phyloP scores from a whole-genome alignment of 2,329 filamentous ascomycete genomes.

The Ambrosiella beaveri region DNA sequence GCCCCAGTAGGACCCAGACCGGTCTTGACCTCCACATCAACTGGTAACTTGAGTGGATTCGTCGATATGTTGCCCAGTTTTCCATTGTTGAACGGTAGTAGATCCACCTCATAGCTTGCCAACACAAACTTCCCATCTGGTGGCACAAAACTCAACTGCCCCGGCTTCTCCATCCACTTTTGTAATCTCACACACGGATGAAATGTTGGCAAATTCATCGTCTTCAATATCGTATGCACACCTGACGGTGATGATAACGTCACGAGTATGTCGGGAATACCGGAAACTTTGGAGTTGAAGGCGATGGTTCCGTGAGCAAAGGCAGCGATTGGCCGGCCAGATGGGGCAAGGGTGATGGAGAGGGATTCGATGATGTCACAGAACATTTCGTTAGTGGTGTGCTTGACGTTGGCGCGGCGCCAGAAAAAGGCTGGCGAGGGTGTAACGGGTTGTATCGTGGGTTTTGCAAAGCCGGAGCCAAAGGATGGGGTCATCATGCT shows the following conservation, averaged over 20 bases:
- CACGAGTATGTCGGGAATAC: constrained; percentile 76
- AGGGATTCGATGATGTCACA: constrained; percentile 89
- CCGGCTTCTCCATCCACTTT: constrained; percentile 76
- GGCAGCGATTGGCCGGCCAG: constrained; percentile 69
- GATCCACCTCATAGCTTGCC: constrained; percentile 83
- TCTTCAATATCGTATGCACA: constrained; percentile 53
- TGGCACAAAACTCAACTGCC: constrained; percentile 87
- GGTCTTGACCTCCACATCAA: constrained; percentile 66
- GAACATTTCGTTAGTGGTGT: constrained; percentile 94
- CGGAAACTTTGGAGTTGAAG: constrained; percentile 89
- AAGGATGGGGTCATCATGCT: constrained; percentile 25
- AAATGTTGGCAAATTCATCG: constrained; percentile 81
- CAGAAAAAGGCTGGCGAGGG: constrained; percentile 52
- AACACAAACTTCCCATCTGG: constrained; percentile 89
- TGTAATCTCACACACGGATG: constrained; percentile 85
- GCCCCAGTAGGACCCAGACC: constrained; percentile 55
- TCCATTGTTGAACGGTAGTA: constrained; percentile 53
- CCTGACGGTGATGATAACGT: constrained; percentile 65
- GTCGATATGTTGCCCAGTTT: constrained; percentile 36
- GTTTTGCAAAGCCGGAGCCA: constrained; percentile 22
- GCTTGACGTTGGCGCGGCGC: constrained; percentile 78
- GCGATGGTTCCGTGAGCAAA: constrained; percentile 84
- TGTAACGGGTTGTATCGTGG: constrained; percentile 24
- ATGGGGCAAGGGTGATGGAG: constrained; percentile 74
- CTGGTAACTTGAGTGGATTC: constrained; percentile 61